Evolutionary conservation across 1,284 basidiomycete genomes (phyloP).

Genomic region (Sparassis latifolia): DNA sequence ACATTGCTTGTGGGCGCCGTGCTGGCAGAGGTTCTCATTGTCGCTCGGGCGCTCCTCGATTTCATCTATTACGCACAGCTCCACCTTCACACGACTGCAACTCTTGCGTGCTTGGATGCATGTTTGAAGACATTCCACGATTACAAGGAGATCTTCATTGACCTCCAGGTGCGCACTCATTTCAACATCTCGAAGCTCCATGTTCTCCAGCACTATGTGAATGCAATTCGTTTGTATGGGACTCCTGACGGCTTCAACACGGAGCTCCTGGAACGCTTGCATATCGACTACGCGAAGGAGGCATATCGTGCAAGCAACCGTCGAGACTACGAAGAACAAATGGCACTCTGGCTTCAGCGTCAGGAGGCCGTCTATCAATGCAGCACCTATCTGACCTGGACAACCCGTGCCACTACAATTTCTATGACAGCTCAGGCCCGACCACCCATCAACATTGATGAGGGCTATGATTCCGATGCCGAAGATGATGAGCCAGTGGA

Average conservation of each 20-base stretch:
- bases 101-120: slow-evolving; percentile 15
- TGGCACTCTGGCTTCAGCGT: slow-evolving; percentile 21
- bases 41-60: slow-evolving; percentile 17
- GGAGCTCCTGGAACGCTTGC: slow-evolving; percentile 22
- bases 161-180: slow-evolving; percentile 12
- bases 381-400: background rate
- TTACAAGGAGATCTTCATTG: slow-evolving; percentile 18
- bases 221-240: slow-evolving; percentile 13
- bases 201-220: slow-evolving; percentile 18
- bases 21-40: slow-evolving; percentile 5
- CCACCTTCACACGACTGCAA: slow-evolving; percentile 13
- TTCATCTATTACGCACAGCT: slow-evolving; percentile 25
- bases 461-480: background rate
- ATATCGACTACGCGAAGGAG: slow-evolving; percentile 24
- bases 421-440: too few species aligned
- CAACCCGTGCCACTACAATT: too few species aligned
- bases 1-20: slow-evolving; percentile 6
- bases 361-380: background rate
- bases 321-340: slow-evolving; percentile 17
- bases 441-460: too few species aligned
- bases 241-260: slow-evolving; percentile 20
- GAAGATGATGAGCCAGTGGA: background rate
- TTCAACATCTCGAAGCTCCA: slow-evolving; percentile 28
- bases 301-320: slow-evolving; percentile 21
- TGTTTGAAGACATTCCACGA: slow-evolving; percentile 19